Evolutionary conservation across 352 stramenopile genomes (phyloP).

Genomic region (Phytophthora pinifolia): DNA sequence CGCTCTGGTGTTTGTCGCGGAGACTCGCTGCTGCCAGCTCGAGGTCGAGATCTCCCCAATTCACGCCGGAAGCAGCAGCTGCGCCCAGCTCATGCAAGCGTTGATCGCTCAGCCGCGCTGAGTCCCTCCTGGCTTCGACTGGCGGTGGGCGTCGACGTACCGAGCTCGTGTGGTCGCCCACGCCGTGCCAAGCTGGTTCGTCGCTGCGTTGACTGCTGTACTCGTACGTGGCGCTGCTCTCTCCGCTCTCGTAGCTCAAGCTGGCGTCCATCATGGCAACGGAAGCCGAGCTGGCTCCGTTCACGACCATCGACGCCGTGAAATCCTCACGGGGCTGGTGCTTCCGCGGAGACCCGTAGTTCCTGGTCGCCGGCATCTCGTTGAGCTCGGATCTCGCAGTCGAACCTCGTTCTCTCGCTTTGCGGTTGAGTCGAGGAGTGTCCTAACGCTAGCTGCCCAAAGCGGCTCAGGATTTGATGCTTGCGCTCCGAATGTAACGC

Average conservation of each 20-base stretch:
- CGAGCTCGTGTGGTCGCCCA: constrained; percentile 17
- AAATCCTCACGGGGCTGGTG: constrained; percentile 11
- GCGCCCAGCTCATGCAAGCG: constrained; percentile 37
- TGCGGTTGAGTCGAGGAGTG: constrained; percentile 8
- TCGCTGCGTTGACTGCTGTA: constrained; percentile 20
- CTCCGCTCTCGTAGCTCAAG: constrained; percentile 28
- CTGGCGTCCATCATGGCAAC: constrained; percentile 28
- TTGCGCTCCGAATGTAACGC: constrained; percentile 28
- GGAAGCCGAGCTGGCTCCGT: constrained; percentile 17
- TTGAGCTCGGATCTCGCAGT: background rate
- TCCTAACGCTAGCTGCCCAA: background rate
- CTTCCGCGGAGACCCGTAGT: constrained; percentile 8
- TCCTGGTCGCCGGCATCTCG: constrained; percentile 16
- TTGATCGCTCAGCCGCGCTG: constrained; percentile 38
- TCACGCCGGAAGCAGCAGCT: constrained; percentile 26
- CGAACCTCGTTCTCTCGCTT: background rate
- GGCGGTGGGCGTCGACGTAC: constrained; percentile 6
- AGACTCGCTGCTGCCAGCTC: no score
- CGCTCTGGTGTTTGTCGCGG: no score
- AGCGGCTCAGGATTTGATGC: constrained; percentile 24
- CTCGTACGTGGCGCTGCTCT: constrained; percentile 26
- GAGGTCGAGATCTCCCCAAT: constrained; percentile 43
- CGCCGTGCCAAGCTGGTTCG: constrained; percentile 18
- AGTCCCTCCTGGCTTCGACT: constrained; percentile 21
- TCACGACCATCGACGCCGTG: constrained; percentile 12